Percentiles rank a stretch among this genome's conserved stretches.
Conservation (phyloP, 1,139 yeast genomes). For the Pichia sp. region DNA sequence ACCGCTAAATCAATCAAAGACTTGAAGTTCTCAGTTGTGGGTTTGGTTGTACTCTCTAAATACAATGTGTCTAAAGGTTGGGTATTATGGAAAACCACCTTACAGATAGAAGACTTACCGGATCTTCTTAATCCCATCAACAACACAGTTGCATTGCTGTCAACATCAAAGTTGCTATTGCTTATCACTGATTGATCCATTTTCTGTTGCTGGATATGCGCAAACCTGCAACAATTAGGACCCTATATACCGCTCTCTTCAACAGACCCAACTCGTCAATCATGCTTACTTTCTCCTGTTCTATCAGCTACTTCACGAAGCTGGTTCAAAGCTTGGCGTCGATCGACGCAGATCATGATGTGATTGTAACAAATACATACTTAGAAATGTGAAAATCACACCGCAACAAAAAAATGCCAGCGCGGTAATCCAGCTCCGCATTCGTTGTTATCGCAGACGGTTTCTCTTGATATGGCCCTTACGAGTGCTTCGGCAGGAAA, state of each 20-base stretch:
- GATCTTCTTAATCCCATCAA: conserved; percentile 75
- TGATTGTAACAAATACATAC: no score
- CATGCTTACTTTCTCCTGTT: no score
- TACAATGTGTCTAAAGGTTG: conserved; percentile 91
- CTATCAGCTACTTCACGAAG: no score
- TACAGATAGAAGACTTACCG: conserved; percentile 89
- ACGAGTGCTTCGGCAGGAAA: not conserved
- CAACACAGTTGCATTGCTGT: conserved; percentile 64
- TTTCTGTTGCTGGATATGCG: not conserved
- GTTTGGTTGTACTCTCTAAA: conserved; percentile 83
- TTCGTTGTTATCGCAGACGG: no score
- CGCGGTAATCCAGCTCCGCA: no score
- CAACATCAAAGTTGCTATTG: conserved; percentile 23
- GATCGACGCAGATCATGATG: no score
- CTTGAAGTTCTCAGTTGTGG: conserved; percentile 64
- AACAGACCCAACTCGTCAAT: no score
- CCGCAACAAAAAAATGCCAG: no score
- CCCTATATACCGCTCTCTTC: no score
- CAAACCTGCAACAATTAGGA: no score
- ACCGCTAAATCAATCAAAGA: conserved; percentile 83
- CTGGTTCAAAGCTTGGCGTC: no score
- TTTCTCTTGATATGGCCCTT: not conserved
- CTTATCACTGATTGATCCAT: conserved; percentile 10
- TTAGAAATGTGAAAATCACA: no score
- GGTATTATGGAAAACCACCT: conserved; percentile 94